phyloP scores from a whole-genome alignment of 306 rosid genomes.

The Vicia villosa region DNA sequence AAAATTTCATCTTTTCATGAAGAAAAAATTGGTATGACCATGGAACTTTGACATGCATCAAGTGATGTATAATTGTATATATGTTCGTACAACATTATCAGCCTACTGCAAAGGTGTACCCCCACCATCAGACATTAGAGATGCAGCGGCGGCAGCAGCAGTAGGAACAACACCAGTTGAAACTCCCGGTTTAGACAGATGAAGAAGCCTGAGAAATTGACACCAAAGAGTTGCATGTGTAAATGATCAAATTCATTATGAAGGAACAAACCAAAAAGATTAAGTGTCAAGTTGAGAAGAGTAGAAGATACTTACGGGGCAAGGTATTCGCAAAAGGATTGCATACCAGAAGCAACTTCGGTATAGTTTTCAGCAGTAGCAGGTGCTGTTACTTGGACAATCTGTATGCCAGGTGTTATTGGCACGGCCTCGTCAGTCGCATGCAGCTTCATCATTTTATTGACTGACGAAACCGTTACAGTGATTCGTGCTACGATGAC shows the following conservation, averaged over 20 bases:
- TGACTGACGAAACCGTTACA: constrained; percentile 78
- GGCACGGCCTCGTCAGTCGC: constrained; percentile 90
- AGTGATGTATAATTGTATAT: not conserved
- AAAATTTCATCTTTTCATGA: not conserved
- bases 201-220: constrained; percentile 80
- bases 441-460: constrained; percentile 89
- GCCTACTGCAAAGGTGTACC: constrained; percentile 60
- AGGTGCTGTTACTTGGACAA: constrained; percentile 97
- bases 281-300: constrained; percentile 8
- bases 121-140: constrained; percentile 90
- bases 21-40: not conserved
- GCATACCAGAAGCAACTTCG: constrained; percentile 71
- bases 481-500: constrained; percentile 52
- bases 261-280: constrained; percentile 17
- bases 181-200: constrained; percentile 88
- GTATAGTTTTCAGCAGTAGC: constrained; percentile 76
- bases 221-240: constrained; percentile 19
- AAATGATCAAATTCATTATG: constrained; percentile 11
- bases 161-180: constrained; percentile 96
- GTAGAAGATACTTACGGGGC: constrained; percentile 76
- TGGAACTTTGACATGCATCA: not conserved
- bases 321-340: constrained; percentile 94
- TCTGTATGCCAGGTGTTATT: constrained; percentile 86
- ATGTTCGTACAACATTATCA: constrained; percentile 5
- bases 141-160: constrained; percentile 97